Percentiles rank a stretch among this genome's conserved stretches.
These are phyloP conservation scores for Geum urbanum DNA, from an alignment of 306 rosid species.

Conservation along the genomic window DNA sequence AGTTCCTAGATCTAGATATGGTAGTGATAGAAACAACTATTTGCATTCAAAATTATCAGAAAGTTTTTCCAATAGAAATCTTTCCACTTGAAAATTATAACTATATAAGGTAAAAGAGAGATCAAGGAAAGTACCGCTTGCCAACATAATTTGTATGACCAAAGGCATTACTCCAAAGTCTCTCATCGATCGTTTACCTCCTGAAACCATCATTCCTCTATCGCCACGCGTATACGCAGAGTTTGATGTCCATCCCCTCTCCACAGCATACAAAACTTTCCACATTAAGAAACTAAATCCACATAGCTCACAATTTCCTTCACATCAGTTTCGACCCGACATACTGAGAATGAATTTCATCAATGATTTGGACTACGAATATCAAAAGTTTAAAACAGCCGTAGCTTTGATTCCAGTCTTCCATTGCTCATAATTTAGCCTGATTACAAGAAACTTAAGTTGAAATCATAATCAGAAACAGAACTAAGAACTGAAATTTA, in stretches of 20 bases:
- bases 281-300: not conserved
- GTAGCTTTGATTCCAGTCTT: too few species aligned
- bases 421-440: too few species aligned
- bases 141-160: too few species aligned
- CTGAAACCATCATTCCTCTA: constrained; percentile 20
- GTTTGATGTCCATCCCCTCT: constrained; percentile 41
- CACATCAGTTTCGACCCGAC: not conserved
- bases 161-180: constrained; percentile 28
- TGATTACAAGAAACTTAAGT: not conserved
- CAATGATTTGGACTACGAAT: too few species aligned
- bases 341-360: too few species aligned
- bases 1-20: not conserved
- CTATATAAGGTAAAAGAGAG: not conserved
- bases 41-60: not conserved
- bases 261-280: constrained; percentile 39
- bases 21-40: not conserved
- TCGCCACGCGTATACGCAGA: constrained; percentile 14
- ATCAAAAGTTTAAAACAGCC: too few species aligned
- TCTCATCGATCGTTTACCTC: constrained; percentile 35
- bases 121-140: constrained; percentile 28
- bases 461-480: not conserved
- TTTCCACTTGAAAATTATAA: not conserved
- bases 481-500: not conserved
- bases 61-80: too few species aligned
- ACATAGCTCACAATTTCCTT: not conserved